Conservation (phyloP, 176 grass and related monocot genomes). For the Eremochloa ophiuroides region DNA sequence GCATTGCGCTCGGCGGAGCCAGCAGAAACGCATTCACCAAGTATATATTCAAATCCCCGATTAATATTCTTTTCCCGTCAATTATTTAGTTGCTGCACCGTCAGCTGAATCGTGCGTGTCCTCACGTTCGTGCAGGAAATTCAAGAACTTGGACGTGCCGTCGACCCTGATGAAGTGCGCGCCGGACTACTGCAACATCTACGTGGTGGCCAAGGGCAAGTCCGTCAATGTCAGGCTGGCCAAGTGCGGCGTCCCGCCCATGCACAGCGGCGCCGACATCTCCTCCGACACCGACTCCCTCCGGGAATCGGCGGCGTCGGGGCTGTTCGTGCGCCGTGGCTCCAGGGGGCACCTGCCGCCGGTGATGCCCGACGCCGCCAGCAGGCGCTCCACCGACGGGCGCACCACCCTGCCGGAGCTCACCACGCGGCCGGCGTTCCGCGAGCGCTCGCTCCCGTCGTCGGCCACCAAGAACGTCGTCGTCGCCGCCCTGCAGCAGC, state of each 20-base stretch:
- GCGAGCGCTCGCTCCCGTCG: constrained; percentile 47
- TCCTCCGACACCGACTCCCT: neutral
- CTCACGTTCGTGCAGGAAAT: constrained; percentile 46
- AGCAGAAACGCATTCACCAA: constrained; percentile 73
- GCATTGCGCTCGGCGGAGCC: constrained; percentile 66
- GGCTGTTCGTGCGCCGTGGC: constrained; percentile 29
- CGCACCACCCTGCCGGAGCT: constrained; percentile 39
- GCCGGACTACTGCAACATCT: constrained; percentile 85
- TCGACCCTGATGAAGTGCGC: constrained; percentile 55
- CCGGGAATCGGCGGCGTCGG: neutral
- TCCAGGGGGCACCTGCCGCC: constrained; percentile 41
- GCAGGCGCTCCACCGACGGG: constrained; percentile 29
- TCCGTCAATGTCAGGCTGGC: constrained; percentile 52
- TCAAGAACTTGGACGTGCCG: constrained; percentile 77
- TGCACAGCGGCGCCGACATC: neutral
- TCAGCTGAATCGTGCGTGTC: neutral
- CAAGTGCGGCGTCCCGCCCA: constrained; percentile 43
- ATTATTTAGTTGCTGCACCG: neutral
- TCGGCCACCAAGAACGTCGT: neutral
- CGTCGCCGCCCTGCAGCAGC: too few species aligned
- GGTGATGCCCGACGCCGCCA: neutral
- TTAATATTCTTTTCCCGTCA: neutral
- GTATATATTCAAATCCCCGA: constrained; percentile 5
- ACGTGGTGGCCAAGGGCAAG: constrained; percentile 67
- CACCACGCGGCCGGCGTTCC: constrained; percentile 42